These are phyloP conservation scores for Phoma sp. DNA, from an alignment of 2,329 filamentous ascomycete genomes.

Conservation along the genomic window DNA sequence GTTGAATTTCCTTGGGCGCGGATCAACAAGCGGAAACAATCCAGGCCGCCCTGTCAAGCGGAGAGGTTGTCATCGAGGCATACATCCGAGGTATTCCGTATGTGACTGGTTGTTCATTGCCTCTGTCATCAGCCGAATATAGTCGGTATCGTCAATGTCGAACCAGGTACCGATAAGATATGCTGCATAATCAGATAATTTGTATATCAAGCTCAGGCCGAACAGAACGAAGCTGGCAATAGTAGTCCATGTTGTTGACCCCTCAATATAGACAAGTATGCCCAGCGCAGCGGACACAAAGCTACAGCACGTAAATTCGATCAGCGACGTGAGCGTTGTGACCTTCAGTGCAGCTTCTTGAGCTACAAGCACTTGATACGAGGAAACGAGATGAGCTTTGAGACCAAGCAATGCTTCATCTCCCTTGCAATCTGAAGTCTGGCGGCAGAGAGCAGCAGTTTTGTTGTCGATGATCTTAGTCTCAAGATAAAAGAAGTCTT, in stretches of 20 bases:
- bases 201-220: background rate
- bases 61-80: background rate
- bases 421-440: background rate
- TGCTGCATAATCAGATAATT: background rate
- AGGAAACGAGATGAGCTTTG: constrained; percentile 4
- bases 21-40: no score
- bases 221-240: constrained; percentile 2
- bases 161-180: constrained; percentile 2
- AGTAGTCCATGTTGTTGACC: background rate
- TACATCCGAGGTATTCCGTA: background rate
- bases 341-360: constrained; percentile 2
- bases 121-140: constrained; percentile 1
- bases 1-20: no score
- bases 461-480: background rate
- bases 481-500: constrained; percentile 6
- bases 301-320: constrained; percentile 1
- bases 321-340: constrained; percentile 3
- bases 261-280: constrained; percentile 7
- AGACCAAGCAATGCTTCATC: background rate
- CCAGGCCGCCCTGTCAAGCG: background rate
- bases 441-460: background rate
- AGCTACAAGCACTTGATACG: background rate
- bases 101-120: background rate
- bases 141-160: constrained; percentile 2
- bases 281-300: constrained; percentile 1